Evolutionary conservation across 2,329 filamentous ascomycete species (phyloP), one percentile per base, ranked within the genome.

Genomic region (Penicillium aurantiogriseum): DNA sequence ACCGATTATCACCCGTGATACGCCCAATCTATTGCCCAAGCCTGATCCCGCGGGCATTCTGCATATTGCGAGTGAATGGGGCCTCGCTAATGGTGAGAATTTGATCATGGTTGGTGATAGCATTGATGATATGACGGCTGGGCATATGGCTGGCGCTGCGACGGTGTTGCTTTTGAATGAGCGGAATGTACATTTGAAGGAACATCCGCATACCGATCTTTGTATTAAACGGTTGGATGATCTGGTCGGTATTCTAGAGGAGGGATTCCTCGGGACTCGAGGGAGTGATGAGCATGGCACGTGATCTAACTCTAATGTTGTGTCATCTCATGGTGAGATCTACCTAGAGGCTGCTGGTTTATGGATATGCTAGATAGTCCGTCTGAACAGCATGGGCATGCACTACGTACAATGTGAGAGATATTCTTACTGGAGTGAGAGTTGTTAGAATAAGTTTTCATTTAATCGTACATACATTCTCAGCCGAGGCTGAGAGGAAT

Each of bases 81-180:
- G 84, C 0, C 73, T 93, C 48, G 71, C 74, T 9, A 77, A 80
- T 61, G 79, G 74, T 0, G 69, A 76, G 21, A 74, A 74, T 57
- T 38, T 76, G 54, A 75, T 76, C 23, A 75, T 75, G 73, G 73
- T 81, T 23, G 90, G 90, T 4, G 90, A 93, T 71, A 92, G 88
- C 17, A 85, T 96, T 54, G 94, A 97, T 72, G 94, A 99, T 71
- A 95, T 97, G 85, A 90, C 88, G 8, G 91, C 93, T 0, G 93
- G 94, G 0, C 84, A 88, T 58, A 81, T 81, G 51, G 93, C 93
- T 0, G 93, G 93, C 1, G 91, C 92, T 1, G 89, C 91, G 35
- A 97, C 94, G 0, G 92, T 97, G n/a, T 71, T 97, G 70, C 79
- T 99, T 44, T 82, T 88, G 17, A 95, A 95, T 68, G 85, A 90